These are phyloP conservation scores for Termitomyces sp. DNA, from an alignment of 768 basidiomycete species.

Conservation along the genomic window DNA sequence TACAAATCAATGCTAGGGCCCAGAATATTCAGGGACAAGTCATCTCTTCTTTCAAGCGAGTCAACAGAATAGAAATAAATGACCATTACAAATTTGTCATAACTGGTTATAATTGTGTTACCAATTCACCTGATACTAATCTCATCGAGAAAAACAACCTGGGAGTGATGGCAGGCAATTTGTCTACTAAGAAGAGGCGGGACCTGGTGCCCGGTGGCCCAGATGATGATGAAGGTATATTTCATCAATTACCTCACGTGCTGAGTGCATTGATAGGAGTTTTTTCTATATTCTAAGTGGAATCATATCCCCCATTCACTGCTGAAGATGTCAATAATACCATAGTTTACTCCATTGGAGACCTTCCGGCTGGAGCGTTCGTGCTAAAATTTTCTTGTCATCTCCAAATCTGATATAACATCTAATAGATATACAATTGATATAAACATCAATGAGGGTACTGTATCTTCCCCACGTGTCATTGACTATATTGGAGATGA, in stretches of 20 bases:
- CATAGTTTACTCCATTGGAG: constrained; percentile 7
- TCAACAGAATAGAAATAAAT: background rate
- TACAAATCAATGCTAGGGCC: background rate
- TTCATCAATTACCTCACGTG: too few relatives aligned
- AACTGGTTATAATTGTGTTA: constrained; percentile 5
- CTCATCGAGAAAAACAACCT: background rate
- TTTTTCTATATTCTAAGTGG: background rate
- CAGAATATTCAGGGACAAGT: constrained; percentile 13
- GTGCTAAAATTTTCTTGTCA: background rate
- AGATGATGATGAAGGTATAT: constrained; percentile 4
- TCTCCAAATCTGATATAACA: background rate
- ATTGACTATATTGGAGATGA: constrained; percentile 10
- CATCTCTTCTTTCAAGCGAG: constrained; percentile 8
- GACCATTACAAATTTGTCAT: constrained; percentile 7
- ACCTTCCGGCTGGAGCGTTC: constrained; percentile 12
- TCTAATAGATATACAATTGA: constrained; percentile 8
- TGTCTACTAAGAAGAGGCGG: background rate
- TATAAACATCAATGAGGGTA: constrained; percentile 6
- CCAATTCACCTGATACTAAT: background rate
- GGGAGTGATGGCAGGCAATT: background rate
- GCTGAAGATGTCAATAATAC: constrained; percentile 7
- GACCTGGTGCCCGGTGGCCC: constrained; percentile 8
- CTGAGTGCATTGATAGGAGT: background rate
- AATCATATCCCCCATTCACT: constrained; percentile 12
- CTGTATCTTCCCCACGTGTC: constrained; percentile 7